These are phyloP conservation scores for Citeromyces matritensis DNA, from an alignment of 805 yeast genomes.

Conservation along the genomic window DNA sequence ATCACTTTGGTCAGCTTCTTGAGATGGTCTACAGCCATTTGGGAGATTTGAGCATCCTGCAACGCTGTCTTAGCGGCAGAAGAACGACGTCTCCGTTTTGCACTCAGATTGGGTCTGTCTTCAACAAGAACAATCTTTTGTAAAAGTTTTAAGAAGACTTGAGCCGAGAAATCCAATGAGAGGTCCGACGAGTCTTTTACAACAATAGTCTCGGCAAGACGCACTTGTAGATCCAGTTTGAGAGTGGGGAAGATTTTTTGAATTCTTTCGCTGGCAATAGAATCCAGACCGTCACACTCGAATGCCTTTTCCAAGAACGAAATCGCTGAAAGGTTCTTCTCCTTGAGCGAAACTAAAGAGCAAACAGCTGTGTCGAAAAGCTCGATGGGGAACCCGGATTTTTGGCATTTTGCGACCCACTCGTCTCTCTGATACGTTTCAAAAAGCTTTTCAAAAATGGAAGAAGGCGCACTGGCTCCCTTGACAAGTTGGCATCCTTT, in stretches of 20 bases:
- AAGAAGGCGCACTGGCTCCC: slow-evolving; percentile 27
- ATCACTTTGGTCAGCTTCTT: slow-evolving; percentile 64
- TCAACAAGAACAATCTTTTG: too few relatives aligned
- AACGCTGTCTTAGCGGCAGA: slow-evolving; percentile 66
- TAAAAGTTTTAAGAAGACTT: too few relatives aligned
- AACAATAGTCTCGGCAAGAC: slow-evolving; percentile 42
- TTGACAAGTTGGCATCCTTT: slow-evolving; percentile 21
- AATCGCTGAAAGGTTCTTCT: slow-evolving; percentile 38
- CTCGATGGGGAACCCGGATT: slow-evolving; percentile 31
- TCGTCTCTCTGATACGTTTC: slow-evolving; percentile 23
- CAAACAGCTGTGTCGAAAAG: slow-evolving; percentile 45
- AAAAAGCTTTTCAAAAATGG: slow-evolving; percentile 28
- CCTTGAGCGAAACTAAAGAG: slow-evolving; percentile 45
- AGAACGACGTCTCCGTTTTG: slow-evolving; percentile 76
- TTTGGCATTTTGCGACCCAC: slow-evolving; percentile 27
- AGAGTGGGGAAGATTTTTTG: slow-evolving; percentile 39
- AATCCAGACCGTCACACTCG: slow-evolving; percentile 24
- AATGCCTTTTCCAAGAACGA: slow-evolving; percentile 41
- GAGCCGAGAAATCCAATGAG: too few relatives aligned
- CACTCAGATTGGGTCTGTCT: too few relatives aligned
- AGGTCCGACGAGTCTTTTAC: too few relatives aligned
- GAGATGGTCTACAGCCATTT: slow-evolving; percentile 65
- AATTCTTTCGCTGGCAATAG: slow-evolving; percentile 33
- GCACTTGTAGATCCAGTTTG: slow-evolving; percentile 40
- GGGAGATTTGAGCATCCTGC: slow-evolving; percentile 55